Evolutionary conservation across 1,284 basidiomycete species (phyloP).

Genomic region (Naganishia cerealis): DNA sequence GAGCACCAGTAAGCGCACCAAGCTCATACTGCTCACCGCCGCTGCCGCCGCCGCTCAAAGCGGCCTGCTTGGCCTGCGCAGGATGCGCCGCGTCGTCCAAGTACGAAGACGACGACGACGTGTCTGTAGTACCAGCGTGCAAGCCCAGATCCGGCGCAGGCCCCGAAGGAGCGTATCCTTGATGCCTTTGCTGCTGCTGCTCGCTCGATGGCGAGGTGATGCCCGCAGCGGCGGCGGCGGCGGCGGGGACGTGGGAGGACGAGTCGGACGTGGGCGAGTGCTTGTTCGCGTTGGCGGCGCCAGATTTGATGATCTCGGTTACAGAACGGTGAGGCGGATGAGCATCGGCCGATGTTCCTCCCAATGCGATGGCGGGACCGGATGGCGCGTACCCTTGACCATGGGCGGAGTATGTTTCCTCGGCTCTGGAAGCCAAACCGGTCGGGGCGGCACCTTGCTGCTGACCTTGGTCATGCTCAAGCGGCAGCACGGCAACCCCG

Average conservation of each 20-base stretch:
- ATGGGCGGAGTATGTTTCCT: not conserved
- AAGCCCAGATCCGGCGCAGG: not conserved
- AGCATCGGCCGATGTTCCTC: not conserved
- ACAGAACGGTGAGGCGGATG: slow-evolving; percentile 5
- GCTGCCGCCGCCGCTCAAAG: too few species aligned
- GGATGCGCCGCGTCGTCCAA: slow-evolving; percentile 1
- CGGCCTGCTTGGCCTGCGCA: not conserved
- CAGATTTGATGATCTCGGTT: slow-evolving; percentile 20
- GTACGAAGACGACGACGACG: not conserved
- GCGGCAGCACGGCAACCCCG: slow-evolving; percentile 55
- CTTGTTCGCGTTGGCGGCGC: slow-evolving; percentile 11
- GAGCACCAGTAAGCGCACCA: slow-evolving; percentile 3
- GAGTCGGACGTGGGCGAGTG: slow-evolving; percentile 5
- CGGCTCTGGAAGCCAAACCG: not conserved
- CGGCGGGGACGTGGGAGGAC: not conserved
- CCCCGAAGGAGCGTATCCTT: slow-evolving; percentile 13
- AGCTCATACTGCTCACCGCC: slow-evolving; percentile 5
- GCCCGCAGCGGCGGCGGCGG: not conserved
- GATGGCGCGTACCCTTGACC: slow-evolving; percentile 26
- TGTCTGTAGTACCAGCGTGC: not conserved
- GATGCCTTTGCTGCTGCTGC: not conserved
- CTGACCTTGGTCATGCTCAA: not conserved
- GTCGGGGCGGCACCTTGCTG: too few species aligned
- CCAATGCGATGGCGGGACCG: slow-evolving; percentile 8
- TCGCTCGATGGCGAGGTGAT: not conserved